Evolutionary conservation across 2,329 filamentous ascomycete genomes (phyloP), one percentile per base, ranked within the genome.

Genomic region (Purpureocillium takamizusanense): DNA sequence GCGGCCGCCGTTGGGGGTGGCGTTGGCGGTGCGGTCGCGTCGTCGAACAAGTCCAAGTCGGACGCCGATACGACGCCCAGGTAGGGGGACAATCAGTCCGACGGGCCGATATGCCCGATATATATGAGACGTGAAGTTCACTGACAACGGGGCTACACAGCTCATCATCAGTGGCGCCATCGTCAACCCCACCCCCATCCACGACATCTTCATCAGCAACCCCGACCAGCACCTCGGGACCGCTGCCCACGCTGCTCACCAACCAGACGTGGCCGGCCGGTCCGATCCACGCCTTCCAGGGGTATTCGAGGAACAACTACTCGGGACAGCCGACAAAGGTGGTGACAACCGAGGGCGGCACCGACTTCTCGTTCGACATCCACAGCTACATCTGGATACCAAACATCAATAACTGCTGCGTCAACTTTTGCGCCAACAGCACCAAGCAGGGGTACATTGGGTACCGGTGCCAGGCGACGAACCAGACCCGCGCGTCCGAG

Each of bases 341-440:
- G n/a, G 32, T 30, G 13, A 28, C 31, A 15, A 25, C 31, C 11
- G 37, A 39, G 11, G 37, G 37, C n/a, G 32, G 21, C 14, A 30
- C 29, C 3, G 31, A 34, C 15, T 21, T 39, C 7, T 13, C 18
- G 14, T 39, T 39, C 15, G 37, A 39, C 32, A 15, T 35, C 15
- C 32, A 39, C 32, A 39, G 37, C 31, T 39, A 34, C 16, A 28
- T 28, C 9, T 39, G 37, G 37, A 31, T 39, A 16, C 37, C 37
- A 12, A 35, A 35, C 17, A 21, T 23, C 16, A 25, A 35, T 11
- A 21, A n/a, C n/a, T 39, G 37, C 37, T 39, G 37, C 18, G n/a
- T 39, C 15, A 39, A 39, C 14, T 17, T 39, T 23, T 39, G 37
- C 18, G 27, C 31, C 11, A 39, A 39, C n/a, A 28, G 9, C 16